These are phyloP conservation scores for Ogataea hybrid DNA, from an alignment of 1,139 yeast species.

Conservation along the genomic window DNA sequence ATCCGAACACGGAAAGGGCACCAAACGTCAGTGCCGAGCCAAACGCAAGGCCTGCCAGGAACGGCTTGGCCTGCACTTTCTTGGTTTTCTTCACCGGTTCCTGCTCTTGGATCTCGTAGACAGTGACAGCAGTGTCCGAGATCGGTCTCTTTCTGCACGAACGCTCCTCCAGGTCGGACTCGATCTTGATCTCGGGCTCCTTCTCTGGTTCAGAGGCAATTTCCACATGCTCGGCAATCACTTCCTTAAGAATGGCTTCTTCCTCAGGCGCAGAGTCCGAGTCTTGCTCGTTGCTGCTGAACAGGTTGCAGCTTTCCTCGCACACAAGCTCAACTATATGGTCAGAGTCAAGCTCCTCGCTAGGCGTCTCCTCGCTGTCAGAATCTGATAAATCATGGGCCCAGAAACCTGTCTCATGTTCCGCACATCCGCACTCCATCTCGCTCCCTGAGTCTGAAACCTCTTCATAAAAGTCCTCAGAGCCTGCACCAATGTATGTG, in stretches of 20 bases:
- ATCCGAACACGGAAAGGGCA: conserved; percentile 16
- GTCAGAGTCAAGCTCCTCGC: conserved; percentile 1
- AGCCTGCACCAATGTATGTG: not conserved
- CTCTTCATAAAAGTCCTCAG: not conserved
- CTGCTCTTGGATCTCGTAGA: conserved; percentile 5
- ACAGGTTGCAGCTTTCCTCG: not conserved
- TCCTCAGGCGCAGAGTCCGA: conserved; percentile 19
- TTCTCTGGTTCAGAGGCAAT: not conserved
- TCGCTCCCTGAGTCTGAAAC: not conserved
- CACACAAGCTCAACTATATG: not conserved
- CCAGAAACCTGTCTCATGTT: no score
- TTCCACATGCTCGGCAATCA: not conserved
- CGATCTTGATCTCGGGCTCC: conserved; percentile 1
- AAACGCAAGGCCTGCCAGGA: conserved; percentile 18
- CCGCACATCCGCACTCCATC: not conserved
- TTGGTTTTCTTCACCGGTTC: conserved; percentile 1
- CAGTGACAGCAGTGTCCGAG: conserved; percentile 1
- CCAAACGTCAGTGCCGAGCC: conserved; percentile 21
- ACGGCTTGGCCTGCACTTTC: conserved; percentile 1
- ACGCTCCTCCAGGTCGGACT: not conserved
- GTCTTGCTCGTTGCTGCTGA: not conserved
- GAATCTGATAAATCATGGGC: not conserved
- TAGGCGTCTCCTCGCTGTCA: conserved; percentile 8
- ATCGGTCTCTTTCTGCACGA: conserved; percentile 1
- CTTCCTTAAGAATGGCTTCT: conserved; percentile 9